Evolutionary conservation across 306 rosid species (phyloP).

Genomic region (Ceratonia siliqua): DNA sequence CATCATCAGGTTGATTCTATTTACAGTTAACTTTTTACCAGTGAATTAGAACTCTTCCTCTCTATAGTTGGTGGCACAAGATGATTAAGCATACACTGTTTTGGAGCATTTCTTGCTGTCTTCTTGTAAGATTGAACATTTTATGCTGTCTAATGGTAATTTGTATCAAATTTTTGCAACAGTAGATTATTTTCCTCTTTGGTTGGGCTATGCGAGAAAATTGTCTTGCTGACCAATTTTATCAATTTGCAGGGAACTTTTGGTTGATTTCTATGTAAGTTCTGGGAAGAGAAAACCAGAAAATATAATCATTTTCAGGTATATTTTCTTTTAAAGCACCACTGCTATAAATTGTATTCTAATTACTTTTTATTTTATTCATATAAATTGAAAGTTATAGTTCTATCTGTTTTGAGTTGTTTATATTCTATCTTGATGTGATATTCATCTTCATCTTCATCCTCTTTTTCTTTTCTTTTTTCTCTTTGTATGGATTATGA

Average conservation of each 20-base stretch:
- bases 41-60: too few relatives aligned
- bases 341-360: not conserved
- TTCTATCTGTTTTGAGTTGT: not conserved
- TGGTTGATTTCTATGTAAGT: conserved; percentile 78
- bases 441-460: too few relatives aligned
- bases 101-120: not conserved
- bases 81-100: not conserved
- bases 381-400: not conserved
- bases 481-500: not conserved
- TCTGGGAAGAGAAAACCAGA: conserved; percentile 90
- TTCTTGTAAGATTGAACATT: not conserved
- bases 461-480: too few relatives aligned
- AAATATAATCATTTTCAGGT: conserved; percentile 94
- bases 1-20: conserved; percentile 61
- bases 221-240: conserved; percentile 17
- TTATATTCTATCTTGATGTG: not conserved
- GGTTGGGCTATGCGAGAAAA: not conserved
- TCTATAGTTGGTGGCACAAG: not conserved
- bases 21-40: not conserved
- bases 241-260: conserved; percentile 69
- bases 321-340: not conserved
- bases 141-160: not conserved
- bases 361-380: not conserved
- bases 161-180: not conserved
- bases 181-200: not conserved